Evolutionary conservation across 768 basidiomycete species (phyloP), one percentile per base, ranked within the genome.

Genomic region (Lyophyllum shimeji): DNA sequence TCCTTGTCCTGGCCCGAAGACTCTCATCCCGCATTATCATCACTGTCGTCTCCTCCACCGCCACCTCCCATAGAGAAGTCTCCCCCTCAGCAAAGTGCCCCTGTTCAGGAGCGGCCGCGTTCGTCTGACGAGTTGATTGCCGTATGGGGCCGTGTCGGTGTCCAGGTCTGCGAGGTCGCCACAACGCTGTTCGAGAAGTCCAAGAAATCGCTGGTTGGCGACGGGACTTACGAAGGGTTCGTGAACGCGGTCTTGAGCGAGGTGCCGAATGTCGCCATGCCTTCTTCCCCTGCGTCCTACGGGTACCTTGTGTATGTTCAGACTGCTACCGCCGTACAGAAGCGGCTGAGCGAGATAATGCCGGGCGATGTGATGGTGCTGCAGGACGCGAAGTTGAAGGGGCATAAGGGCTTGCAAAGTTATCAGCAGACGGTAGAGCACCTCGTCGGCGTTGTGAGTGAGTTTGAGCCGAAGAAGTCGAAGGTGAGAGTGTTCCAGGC

Each of bases 401-500:
- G 95, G 13, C 93, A 95, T 63, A 96, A 93, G 68, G 90, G 88
- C 2, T 67, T 97, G 49, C 83, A 87, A 44, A 75, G 77, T 49
- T 96, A 97, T 68, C 77, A 80, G 53, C 85, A 86, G 70, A 77
- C 69, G 37, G 77, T 78, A 3, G 83, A 85, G 60, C 81, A 84
- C 21, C 61, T 93, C 6, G 74, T 91, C 33, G 95, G 87, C 8
- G 74, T 97, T 44, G 82, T 95, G 51, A 80, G 78, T 46, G 94
- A 95, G 66, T 90, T 87, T 67, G 95, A 97, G 63, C 70, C 73
- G 37, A 94, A 91, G 82, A 95, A 95, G 77, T 82, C 81, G 57
- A 97, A 97, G 76, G 76, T 95, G 51, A 82, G 80, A 67, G 84
- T 91, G 43, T 87, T 87, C 69, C 92, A 95, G 69, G 93, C 93